phyloP scores from a whole-genome alignment of 371 early-diverging fungal genomes.

The Vairimorpha ceranae region DNA sequence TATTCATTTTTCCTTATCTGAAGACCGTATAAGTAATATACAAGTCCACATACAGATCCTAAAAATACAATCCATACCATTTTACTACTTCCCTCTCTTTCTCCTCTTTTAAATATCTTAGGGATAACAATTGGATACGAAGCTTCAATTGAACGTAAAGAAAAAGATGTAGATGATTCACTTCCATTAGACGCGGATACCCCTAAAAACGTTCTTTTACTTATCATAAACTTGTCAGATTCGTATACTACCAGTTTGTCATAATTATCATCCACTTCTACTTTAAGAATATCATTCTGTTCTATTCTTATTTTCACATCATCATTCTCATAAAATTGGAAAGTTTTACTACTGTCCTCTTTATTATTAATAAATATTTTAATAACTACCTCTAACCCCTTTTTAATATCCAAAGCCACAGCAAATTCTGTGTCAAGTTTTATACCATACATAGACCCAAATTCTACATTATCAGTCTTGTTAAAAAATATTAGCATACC shows the following conservation, averaged over 20 bases:
- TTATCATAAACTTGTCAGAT: not conserved
- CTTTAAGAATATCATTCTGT: not conserved
- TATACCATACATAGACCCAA: not conserved
- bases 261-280: not conserved
- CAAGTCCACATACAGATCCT: not conserved
- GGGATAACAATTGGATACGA: not conserved
- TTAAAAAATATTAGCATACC: not conserved
- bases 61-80: not conserved
- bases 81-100: not conserved
- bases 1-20: not conserved
- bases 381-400: not conserved
- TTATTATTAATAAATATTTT: not conserved
- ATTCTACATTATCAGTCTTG: not conserved
- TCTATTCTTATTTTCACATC: not conserved
- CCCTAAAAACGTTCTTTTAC: not conserved
- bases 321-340: not conserved
- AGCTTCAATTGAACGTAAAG: not conserved
- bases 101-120: not conserved
- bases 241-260: not conserved
- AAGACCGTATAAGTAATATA: not conserved
- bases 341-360: not conserved
- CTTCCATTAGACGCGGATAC: not conserved
- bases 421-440: not conserved
- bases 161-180: not conserved
- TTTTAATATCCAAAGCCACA: not conserved